A percentile compares a stretch with the other conserved stretches of the same genome.
Conservation (phyloP, 345 rosid species). For the Gossypium arboreum region DNA sequence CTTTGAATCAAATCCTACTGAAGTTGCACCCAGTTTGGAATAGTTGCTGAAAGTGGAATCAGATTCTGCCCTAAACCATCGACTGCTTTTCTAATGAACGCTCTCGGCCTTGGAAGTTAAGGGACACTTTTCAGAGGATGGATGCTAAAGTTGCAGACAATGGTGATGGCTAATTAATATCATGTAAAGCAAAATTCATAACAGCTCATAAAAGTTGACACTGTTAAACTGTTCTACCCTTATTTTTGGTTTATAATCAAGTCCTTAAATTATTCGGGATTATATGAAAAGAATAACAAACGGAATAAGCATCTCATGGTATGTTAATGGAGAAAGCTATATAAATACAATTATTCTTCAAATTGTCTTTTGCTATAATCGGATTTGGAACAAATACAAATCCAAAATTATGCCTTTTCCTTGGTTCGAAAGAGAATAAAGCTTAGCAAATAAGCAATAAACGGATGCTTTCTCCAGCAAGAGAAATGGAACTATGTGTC, state of each 20-base stretch:
- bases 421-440: slow-evolving; percentile 3
- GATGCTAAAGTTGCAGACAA: no score
- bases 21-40: slow-evolving; percentile 90
- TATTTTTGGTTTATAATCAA: no score
- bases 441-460: slow-evolving; percentile 18
- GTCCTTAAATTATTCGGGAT: not conserved
- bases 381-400: not conserved
- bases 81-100: no score
- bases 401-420: slow-evolving; percentile 12
- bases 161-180: no score
- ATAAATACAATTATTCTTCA: not conserved
- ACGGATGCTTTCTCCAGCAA: slow-evolving; percentile 18
- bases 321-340: no score
- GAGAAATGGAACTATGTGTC: not conserved
- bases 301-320: not conserved
- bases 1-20: slow-evolving; percentile 96
- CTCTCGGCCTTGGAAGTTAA: no score
- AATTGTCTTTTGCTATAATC: not conserved
- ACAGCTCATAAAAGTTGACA: no score
- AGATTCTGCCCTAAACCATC: no score
- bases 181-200: no score
- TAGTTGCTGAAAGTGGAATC: slow-evolving; percentile 24
- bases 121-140: no score
- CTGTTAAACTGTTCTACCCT: no score
- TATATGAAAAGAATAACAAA: not conserved